phyloP scores from a whole-genome alignment of 148 eudicot species.

The Agrostemma githago region DNA sequence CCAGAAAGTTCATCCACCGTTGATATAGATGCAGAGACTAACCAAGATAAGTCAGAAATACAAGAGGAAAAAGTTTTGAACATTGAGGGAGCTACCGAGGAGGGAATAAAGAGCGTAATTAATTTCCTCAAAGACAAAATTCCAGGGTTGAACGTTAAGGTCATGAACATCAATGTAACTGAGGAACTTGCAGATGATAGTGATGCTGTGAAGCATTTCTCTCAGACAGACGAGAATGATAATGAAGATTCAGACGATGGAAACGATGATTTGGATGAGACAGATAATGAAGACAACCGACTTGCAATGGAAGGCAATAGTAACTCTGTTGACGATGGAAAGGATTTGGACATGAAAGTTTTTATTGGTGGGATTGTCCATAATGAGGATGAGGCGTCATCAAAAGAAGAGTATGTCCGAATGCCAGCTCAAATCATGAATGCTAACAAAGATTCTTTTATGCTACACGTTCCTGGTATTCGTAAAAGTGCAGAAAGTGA shows the following conservation, averaged over 20 bases:
- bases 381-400: conserved; percentile 59
- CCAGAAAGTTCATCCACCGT: conserved; percentile 44
- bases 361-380: conserved; percentile 83
- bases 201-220: conserved; percentile 55
- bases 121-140: conserved; percentile 96
- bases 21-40: conserved; percentile 48
- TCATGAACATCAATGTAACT: conserved; percentile 51
- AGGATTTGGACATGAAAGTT: conserved; percentile 68
- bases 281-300: conserved; percentile 32
- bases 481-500: conserved; percentile 40
- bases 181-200: conserved; percentile 55
- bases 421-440: conserved; percentile 69
- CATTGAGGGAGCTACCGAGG: conserved; percentile 84
- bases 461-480: conserved; percentile 64
- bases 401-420: conserved; percentile 63
- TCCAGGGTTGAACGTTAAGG: conserved; percentile 79
- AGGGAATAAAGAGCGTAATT: conserved; percentile 80
- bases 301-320: conserved; percentile 41
- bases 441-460: conserved; percentile 75
- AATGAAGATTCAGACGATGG: conserved; percentile 56
- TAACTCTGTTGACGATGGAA: conserved; percentile 50
- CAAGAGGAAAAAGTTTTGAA: conserved; percentile 55
- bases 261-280: conserved; percentile 40
- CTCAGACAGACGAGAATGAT: conserved; percentile 46
- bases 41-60: conserved; percentile 57